Conservation (phyloP, 1,139 yeast genomes). For the Saccharomyces hybrid region DNA sequence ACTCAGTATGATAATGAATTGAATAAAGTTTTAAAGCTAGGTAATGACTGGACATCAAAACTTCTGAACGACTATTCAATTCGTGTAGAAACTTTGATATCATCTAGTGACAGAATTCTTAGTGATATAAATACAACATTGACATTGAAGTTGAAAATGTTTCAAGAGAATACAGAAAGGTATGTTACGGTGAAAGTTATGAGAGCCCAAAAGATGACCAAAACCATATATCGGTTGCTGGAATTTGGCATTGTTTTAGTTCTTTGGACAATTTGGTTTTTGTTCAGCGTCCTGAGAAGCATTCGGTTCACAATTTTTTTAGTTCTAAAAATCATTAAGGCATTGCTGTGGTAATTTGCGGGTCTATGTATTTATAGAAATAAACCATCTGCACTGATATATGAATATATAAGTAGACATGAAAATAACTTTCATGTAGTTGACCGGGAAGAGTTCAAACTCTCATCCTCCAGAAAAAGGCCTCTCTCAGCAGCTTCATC, state of each 20-base stretch:
- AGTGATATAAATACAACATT: conserved; percentile 80
- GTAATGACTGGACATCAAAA: conserved; percentile 25
- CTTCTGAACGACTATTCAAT: conserved; percentile 28
- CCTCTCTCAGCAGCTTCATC: conserved; percentile 40
- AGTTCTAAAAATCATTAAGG: conserved; percentile 37
- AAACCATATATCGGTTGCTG: conserved; percentile 37
- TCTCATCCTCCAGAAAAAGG: conserved; percentile 33
- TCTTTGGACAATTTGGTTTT: conserved; percentile 64
- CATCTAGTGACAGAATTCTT: conserved; percentile 65
- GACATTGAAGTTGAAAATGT: conserved; percentile 59
- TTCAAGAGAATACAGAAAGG: conserved; percentile 61
- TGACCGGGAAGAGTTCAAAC: neutral
- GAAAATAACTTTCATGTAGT: neutral
- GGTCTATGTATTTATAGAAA: conserved; percentile 4
- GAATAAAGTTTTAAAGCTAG: conserved; percentile 19
- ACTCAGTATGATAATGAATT: conserved; percentile 18
- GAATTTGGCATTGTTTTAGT: conserved; percentile 53
- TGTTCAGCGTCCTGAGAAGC: conserved; percentile 48
- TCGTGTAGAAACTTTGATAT: conserved; percentile 50
- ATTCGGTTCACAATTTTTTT: conserved; percentile 33
- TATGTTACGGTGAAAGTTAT: conserved; percentile 34
- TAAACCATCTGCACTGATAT: neutral
- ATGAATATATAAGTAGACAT: conserved; percentile 1
- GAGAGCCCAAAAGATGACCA: conserved; percentile 32
- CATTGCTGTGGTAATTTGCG: conserved; percentile 34